Base-by-base conservation (phyloP, 306 rosid genomes). In the Vigna radiata region DNA sequence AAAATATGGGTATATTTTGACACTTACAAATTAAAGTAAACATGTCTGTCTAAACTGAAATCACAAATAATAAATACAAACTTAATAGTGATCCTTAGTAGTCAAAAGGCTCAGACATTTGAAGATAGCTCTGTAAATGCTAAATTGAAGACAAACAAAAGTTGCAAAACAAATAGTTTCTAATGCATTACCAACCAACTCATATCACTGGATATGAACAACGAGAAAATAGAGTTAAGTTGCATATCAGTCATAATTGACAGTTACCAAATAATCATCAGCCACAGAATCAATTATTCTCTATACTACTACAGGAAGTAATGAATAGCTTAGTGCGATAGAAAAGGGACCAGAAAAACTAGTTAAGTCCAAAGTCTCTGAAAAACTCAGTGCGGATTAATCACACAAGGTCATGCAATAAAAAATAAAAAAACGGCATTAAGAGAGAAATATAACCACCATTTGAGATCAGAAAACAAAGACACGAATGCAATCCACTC, bases 401-500 rank as follows among this genome's bases (percentile, higher is more conserved):
- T 46, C 13, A 54, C 7, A 9, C 2, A 41, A 68, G 56, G n/a
- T 46, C 50, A 56, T 29, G 17, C 60, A 25, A 68, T 31, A 41
- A 54, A 77, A 56, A 41, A 31, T 0, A 18, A 39, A 76, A 25
- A 29, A 65, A 11, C 41, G 8, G n/a, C 25, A 66, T 16, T 37
- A 44, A 56, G n/a, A 54, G 41, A 13, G 6, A 55, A 41, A 43
- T 11, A 29, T 55, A 52, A 68, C 11, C 18, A 21, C 69, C 47
- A 53, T 67, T 59, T n/a, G 43, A 58, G 17, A 75, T 72, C 33
- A 60, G 25, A 29, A 66, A 11, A 85, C 89, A 88, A 47, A 73
- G 91, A 86, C 91, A 88, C 80, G 84, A 88, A 88, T 68, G 86
- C 87, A 66, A 88, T 14, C 66, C 73, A 41, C 70, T 60, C 59